Conservation (phyloP, 2,329 filamentous ascomycete species). For the Colletotrichum sp. region DNA sequence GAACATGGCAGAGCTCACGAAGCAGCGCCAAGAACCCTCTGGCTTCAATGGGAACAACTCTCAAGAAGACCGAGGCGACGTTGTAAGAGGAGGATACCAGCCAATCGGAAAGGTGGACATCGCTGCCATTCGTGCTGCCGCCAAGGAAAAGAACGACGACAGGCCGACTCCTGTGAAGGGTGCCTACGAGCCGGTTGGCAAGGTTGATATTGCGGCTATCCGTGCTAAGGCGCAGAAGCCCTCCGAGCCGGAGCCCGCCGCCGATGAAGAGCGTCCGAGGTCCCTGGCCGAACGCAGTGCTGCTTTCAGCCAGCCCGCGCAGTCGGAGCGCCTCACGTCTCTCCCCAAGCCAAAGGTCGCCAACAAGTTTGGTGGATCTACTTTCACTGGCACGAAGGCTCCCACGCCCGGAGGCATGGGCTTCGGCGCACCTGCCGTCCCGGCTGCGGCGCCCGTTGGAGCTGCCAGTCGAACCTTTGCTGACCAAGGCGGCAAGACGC, state of each 20-base stretch:
- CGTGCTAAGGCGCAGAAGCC: constrained; percentile 80
- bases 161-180: constrained; percentile 87
- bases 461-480: constrained; percentile 92
- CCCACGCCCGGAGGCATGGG: constrained; percentile 75
- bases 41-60: constrained; percentile 42
- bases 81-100: constrained; percentile 88
- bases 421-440: constrained; percentile 64
- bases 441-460: constrained; percentile 68
- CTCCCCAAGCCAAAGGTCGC: constrained; percentile 95
- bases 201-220: constrained; percentile 96
- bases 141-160: constrained; percentile 73
- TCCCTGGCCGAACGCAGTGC: constrained; percentile 78
- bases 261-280: constrained; percentile 44
- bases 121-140: constrained; percentile 82
- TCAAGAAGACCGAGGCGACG: constrained; percentile 58
- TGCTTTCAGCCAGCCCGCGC: constrained; percentile 66
- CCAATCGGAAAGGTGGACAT: constrained; percentile 98
- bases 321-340: constrained; percentile 81
- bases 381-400: constrained; percentile 88
- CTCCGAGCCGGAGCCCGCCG: constrained; percentile 30
- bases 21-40: constrained; percentile 73
- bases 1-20: constrained; percentile 85
- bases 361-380: constrained; percentile 80
- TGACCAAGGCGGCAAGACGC: constrained; percentile 93
- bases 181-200: constrained; percentile 91